A percentile compares a stretch with the other conserved stretches of the same genome.
Conservation (phyloP, 331 rosid genomes). For the Quercus phellos region DNA sequence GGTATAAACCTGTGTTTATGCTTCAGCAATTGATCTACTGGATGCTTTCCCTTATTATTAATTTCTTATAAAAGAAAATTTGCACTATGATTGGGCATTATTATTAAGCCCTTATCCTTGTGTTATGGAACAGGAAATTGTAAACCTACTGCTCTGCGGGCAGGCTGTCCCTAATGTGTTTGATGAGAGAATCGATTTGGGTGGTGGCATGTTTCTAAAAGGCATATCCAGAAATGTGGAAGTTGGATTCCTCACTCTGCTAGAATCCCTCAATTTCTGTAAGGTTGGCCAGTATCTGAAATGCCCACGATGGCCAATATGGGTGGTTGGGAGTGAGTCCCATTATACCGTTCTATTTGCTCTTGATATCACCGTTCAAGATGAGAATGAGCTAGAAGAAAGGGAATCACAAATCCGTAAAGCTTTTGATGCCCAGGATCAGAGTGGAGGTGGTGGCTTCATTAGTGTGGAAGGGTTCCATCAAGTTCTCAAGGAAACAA, state of each 20-base stretch:
- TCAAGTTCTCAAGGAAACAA: conserved; percentile 71
- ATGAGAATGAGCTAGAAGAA: conserved; percentile 90
- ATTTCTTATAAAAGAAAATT: neutral
- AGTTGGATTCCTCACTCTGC: conserved; percentile 90
- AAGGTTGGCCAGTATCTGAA: conserved; percentile 85
- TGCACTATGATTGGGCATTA: neutral
- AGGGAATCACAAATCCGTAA: conserved; percentile 82
- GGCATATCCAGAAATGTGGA: conserved; percentile 79
- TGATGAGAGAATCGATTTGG: conserved; percentile 93
- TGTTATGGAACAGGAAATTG: conserved; percentile 72
- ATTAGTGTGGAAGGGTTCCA: conserved; percentile 83
- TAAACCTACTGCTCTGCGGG: conserved; percentile 85
- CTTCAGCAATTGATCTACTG: conserved; percentile 4
- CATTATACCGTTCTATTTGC: conserved; percentile 91
- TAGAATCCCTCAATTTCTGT: conserved; percentile 89
- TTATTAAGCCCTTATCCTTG: neutral
- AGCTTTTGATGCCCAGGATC: conserved; percentile 92
- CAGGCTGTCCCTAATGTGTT: conserved; percentile 93
- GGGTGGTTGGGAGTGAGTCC: conserved; percentile 98
- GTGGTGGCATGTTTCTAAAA: conserved; percentile 86
- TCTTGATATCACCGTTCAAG: conserved; percentile 71
- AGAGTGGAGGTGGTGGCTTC: conserved; percentile 96
- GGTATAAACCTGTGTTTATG: conserved; percentile 38
- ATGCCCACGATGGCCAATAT: conserved; percentile 93
- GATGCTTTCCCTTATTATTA: conserved; percentile 1